These are phyloP conservation scores for Ogataea ganodermae DNA, from an alignment of 805 yeast species.

Conservation along the genomic window DNA sequence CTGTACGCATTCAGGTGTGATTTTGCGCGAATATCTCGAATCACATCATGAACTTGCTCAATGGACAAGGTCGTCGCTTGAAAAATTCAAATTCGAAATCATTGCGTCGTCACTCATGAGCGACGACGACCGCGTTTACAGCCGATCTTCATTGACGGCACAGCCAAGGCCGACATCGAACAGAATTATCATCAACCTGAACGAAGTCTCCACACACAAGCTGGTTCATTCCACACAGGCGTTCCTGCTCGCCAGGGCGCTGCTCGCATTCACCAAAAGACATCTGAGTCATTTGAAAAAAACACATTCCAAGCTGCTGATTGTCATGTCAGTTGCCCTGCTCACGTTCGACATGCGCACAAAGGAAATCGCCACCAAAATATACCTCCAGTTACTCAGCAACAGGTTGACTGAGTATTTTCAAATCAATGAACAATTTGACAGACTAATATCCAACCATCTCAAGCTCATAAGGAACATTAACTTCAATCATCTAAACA, in stretches of 20 bases:
- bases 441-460: slow-evolving; percentile 13
- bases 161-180: slow-evolving; percentile 2
- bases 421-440: slow-evolving; percentile 17
- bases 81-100: slow-evolving; percentile 30
- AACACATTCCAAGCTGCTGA: slow-evolving; percentile 12
- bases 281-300: neutral
- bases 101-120: slow-evolving; percentile 27
- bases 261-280: slow-evolving; percentile 21
- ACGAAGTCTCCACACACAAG: slow-evolving; percentile 19
- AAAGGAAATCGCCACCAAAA: slow-evolving; percentile 19
- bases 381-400: slow-evolving; percentile 21
- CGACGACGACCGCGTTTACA: slow-evolving; percentile 10
- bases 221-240: slow-evolving; percentile 25
- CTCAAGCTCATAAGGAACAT: slow-evolving; percentile 13
- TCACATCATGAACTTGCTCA: neutral
- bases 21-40: slow-evolving; percentile 12
- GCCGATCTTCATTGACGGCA: neutral
- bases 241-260: slow-evolving; percentile 19
- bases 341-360: slow-evolving; percentile 21
- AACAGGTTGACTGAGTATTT: slow-evolving; percentile 22
- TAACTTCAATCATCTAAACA: slow-evolving; percentile 14
- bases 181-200: slow-evolving; percentile 14
- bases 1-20: neutral
- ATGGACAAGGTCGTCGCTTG: slow-evolving; percentile 17
- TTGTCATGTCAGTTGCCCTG: slow-evolving; percentile 18